Conservation (phyloP, 805 yeast species). For the Ogataea kodamae region DNA sequence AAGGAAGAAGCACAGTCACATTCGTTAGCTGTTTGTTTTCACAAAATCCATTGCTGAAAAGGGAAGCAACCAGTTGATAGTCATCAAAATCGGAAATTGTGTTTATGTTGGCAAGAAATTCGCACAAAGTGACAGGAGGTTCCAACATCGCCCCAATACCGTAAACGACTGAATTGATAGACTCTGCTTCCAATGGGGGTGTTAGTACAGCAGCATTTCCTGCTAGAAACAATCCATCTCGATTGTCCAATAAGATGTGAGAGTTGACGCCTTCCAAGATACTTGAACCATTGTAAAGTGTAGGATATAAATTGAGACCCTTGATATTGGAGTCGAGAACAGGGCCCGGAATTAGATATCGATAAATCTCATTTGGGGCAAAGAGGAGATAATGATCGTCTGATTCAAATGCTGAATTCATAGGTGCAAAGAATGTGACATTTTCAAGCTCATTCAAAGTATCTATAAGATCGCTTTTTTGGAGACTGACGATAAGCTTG, state of each 20-base stretch:
- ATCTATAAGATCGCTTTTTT: slow-evolving; percentile 60
- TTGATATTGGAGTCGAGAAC: slow-evolving; percentile 27
- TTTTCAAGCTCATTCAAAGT: slow-evolving; percentile 54
- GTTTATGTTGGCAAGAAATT: slow-evolving; percentile 28
- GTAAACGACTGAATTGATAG: slow-evolving; percentile 64
- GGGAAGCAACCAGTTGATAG: slow-evolving; percentile 18
- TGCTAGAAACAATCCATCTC: slow-evolving; percentile 33
- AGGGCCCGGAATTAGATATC: slow-evolving; percentile 36
- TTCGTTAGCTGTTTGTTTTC: slow-evolving; percentile 24
- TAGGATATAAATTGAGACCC: slow-evolving; percentile 28
- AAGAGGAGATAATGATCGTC: slow-evolving; percentile 11
- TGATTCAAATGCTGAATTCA: slow-evolving; percentile 63
- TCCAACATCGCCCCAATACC: slow-evolving; percentile 51
- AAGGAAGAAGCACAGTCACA: slow-evolving; percentile 45
- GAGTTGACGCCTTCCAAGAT: slow-evolving; percentile 16
- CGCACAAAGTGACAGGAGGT: slow-evolving; percentile 36
- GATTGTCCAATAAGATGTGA: slow-evolving; percentile 35
- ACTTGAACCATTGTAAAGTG: slow-evolving; percentile 25
- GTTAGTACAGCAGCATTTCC: slow-evolving; percentile 51
- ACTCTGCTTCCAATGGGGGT: slow-evolving; percentile 53
- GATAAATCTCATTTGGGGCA: slow-evolving; percentile 19
- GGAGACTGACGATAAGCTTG: slow-evolving; percentile 56
- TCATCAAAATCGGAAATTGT: slow-evolving; percentile 17
- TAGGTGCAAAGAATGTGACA: slow-evolving; percentile 76
- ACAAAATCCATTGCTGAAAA: slow-evolving; percentile 23